Evolutionary conservation across 331 rosid species (phyloP).

Genomic region (Saraca asoca): DNA sequence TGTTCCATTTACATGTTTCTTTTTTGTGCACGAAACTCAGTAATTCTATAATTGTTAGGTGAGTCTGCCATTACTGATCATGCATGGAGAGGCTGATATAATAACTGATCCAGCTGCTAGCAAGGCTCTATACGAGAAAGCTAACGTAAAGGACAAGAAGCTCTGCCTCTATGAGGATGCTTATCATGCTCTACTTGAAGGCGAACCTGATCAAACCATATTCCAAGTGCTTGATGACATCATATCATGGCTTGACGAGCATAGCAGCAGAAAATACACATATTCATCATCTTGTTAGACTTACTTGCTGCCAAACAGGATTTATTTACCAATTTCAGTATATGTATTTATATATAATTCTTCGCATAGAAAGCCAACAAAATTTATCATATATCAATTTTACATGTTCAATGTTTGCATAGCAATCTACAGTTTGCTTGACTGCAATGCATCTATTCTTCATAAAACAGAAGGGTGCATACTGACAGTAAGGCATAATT

Average conservation of each 20-base stretch:
- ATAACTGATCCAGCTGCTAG: conserved; percentile 58
- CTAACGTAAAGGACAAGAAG: conserved; percentile 49
- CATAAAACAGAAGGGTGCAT: background rate
- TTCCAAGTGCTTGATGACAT: conserved; percentile 49
- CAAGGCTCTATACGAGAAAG: conserved; percentile 49
- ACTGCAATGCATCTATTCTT: background rate
- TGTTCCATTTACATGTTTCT: background rate
- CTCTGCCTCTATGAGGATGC: conserved; percentile 53
- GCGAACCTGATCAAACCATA: conserved; percentile 54
- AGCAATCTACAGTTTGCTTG: conserved; percentile 27
- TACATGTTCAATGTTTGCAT: conserved; percentile 24
- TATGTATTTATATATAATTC: conserved; percentile 1
- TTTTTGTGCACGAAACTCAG: background rate
- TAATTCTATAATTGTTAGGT: conserved; percentile 36
- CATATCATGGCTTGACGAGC: conserved; percentile 46
- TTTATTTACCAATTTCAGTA: conserved; percentile 4
- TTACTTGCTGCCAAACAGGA: conserved; percentile 12
- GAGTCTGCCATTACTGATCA: conserved; percentile 52
- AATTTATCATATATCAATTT: conserved; percentile 5
- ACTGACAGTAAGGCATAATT: background rate
- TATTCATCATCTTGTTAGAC: conserved; percentile 27
- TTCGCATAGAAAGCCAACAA: background rate
- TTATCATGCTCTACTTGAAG: conserved; percentile 50
- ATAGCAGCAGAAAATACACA: conserved; percentile 40
- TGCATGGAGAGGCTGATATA: conserved; percentile 60